phyloP scores from a whole-genome alignment of 108 stramenopile genomes.

The Fistulifera solaris region DNA sequence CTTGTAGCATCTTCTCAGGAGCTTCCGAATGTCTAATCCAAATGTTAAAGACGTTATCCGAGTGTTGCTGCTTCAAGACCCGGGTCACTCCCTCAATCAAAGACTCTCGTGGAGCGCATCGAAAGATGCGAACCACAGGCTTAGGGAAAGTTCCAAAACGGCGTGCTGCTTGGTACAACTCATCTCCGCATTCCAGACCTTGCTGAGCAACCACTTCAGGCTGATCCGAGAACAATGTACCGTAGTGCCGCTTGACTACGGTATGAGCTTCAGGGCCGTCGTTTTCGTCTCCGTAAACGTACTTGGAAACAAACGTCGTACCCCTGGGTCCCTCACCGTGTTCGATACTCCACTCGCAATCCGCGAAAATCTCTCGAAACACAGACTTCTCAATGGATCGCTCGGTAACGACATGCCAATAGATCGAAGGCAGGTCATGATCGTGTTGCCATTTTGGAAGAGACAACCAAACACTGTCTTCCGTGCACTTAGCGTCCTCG shows the following conservation, averaged over 20 bases:
- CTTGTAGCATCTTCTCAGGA: neutral
- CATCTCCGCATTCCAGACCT: neutral
- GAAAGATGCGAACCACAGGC: constrained; percentile 6
- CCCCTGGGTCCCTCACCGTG: neutral
- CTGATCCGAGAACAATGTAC: constrained; percentile 4
- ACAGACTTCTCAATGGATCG: constrained; percentile 1
- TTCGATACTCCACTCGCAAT: neutral
- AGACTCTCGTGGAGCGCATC: constrained; percentile 1
- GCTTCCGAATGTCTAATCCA: constrained; percentile 5
- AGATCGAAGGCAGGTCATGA: neutral
- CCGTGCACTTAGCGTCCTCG: neutral
- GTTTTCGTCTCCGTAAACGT: neutral
- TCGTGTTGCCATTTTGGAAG: constrained; percentile 1
- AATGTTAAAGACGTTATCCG: constrained; percentile 5
- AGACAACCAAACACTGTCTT: constrained; percentile 5
- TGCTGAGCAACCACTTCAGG: neutral
- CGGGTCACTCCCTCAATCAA: neutral
- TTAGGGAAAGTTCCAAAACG: too few relatives aligned
- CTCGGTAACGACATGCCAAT: neutral
- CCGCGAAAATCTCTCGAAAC: constrained; percentile 1
- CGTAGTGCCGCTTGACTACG: too few relatives aligned
- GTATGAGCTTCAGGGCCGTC: neutral
- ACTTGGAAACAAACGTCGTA: neutral
- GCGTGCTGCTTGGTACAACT: neutral
- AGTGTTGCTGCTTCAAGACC: neutral